Evolutionary conservation across 2,329 filamentous ascomycete species (phyloP).

Genomic region (Fusarium chaquense): DNA sequence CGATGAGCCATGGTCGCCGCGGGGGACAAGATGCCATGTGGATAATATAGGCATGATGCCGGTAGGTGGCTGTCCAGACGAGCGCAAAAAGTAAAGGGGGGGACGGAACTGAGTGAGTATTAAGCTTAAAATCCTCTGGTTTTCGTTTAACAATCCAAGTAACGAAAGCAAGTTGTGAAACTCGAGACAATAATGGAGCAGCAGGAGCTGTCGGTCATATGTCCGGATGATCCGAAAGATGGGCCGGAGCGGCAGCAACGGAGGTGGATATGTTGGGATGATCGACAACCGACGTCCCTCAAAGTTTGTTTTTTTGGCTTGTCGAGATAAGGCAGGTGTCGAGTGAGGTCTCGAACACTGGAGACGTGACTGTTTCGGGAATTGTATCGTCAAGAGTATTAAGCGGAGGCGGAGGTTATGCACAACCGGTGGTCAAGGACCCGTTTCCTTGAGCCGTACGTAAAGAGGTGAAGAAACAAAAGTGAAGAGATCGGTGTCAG

Average conservation of each 20-base stretch:
- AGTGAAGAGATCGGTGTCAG: not conserved
- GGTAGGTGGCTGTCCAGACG: not conserved
- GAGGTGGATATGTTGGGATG: conserved; percentile 28
- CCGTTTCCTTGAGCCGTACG: conserved; percentile 23
- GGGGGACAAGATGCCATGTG: conserved; percentile 28
- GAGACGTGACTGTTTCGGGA: not conserved
- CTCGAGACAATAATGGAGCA: conserved; percentile 15
- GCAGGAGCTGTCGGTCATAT: conserved; percentile 18
- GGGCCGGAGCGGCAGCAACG: conserved; percentile 32
- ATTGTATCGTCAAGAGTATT: not conserved
- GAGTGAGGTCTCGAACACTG: not conserved
- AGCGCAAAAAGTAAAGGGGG: conserved; percentile 9
- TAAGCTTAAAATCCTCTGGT: conserved; percentile 29
- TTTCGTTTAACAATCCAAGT: conserved; percentile 8
- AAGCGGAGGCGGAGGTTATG: not conserved
- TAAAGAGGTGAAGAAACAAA: not conserved
- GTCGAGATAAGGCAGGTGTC: conserved; percentile 3
- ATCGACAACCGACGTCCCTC: conserved; percentile 24
- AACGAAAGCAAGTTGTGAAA: conserved; percentile 16
- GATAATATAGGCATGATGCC: conserved; percentile 31
- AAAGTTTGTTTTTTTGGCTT: conserved; percentile 12
- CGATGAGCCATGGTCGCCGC: conserved; percentile 43
- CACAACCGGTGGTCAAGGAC: not conserved
- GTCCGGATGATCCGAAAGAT: conserved; percentile 40
- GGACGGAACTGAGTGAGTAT: conserved; percentile 1